Base-by-base conservation (phyloP, 2,329 filamentous ascomycete species). In the Aspergillus aculeatinus region DNA sequence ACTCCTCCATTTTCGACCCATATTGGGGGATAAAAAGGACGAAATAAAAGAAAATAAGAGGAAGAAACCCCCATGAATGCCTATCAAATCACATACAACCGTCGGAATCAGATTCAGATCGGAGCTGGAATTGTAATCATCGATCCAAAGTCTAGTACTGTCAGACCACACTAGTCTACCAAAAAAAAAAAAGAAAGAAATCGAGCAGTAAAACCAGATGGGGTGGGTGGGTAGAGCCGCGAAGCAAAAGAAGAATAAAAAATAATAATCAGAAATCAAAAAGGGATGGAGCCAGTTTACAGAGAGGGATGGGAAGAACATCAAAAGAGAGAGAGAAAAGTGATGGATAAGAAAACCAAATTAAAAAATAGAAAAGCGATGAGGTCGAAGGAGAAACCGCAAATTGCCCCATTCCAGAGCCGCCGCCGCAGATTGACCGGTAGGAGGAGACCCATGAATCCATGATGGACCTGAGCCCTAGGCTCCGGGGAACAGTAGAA, bases 401-500 rank as follows among this genome's bases (percentile, higher is more conserved):
- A 57, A 66, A 59, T 48, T 60, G 60, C 59, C 51, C 59, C 58
- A 61, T 67, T 62, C 55, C 61, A 63, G 64, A 66, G 65, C 65
- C 62, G 65, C 63, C 60, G 63, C 60, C 58, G 35, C 63, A 65
- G 62, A 66, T 68, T 66, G 61, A 66, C 63, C 63, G 63, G 64
- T 65, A 65, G 60, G 39, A 42, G 14, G 35, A 29, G 27, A 29
- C 27, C 27, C 27, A 29, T 29, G 27, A 29, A 19, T 19, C 39
- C 39, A 44, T 44, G 39, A 69, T 66, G 61, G 66, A 67, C 71
- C 69, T 71, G 62, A 70, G 60, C 65, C 64, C 67, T 66, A 70
- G 71, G 68, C 70, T 67, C 68, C 72, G 72, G 72, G 73, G 73
- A 74, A 74, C 67, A 70, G 61, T 62, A 44, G 65, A 63, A 44